Evolutionary conservation across 176 grass and related monocot species (phyloP), one percentile per base, ranked within the genome.

Genomic region (Paspalum notatum): DNA sequence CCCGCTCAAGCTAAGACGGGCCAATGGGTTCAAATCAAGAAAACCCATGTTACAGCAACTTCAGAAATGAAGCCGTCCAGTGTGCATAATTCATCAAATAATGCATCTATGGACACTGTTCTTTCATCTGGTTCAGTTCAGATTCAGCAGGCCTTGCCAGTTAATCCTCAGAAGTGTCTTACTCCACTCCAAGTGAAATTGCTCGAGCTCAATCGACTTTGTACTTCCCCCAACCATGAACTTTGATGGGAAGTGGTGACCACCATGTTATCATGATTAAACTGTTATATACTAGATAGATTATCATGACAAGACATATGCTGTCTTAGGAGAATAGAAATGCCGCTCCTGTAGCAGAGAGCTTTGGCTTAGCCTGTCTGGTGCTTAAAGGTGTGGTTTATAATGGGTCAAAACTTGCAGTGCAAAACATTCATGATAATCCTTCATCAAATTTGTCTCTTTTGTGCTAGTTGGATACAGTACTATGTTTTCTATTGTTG

Each of bases 341-440:
- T 53, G 64, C 6, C 16, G 24, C 72, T 71, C 78, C 41, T 78
- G 53, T 58, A 72, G 60, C 32, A 88, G 47, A 54, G 73, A 79
- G 67, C 43, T 79, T 73, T 42, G 59, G 43, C n/a, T 37, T 61
- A 22, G 43, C 1, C 6, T 60, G 74, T 49, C 59, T 62, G 17
- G 41, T 43, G 25, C 12, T 56, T 56, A 45, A 47, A 77, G 6
- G 16, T 41, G 39, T 7, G 58, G 65, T 71, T 64, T 10, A 55
- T 10, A 55, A 73, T 83, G 68, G 68, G 43, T 61, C 6, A 18
- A 52, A 7, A 18, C n/a, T 58, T 42, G 44, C 17, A 38, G 52
- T 51, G 26, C 2, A 14, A 55, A 37, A 70, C 12, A 32, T 32
- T 32, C 15, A 44, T 81, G 32, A 17, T 52, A 52, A 15, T 56